A percentile compares a stretch with the other conserved stretches of the same genome.
These are phyloP conservation scores for Poteriospumella lacustris DNA, from an alignment of 108 stramenopile genomes.

Conservation along the genomic window DNA sequence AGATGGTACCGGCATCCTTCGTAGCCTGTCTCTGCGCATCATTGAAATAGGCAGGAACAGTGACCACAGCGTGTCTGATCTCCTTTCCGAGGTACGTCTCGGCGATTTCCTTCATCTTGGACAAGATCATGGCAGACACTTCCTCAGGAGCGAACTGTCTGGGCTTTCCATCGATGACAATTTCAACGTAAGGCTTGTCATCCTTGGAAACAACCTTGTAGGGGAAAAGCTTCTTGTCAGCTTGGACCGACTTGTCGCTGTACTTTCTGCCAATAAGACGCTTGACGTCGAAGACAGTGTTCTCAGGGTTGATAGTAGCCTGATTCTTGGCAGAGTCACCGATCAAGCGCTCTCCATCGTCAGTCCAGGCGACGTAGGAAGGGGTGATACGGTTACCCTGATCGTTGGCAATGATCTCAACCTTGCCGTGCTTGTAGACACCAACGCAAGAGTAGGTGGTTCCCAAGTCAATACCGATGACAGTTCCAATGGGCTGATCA, in stretches of 20 bases:
- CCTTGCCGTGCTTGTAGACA: constrained; percentile 63
- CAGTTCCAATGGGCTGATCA: constrained; percentile 19
- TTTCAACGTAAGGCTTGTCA: constrained; percentile 68
- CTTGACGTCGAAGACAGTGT: constrained; percentile 93
- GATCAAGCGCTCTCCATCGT: constrained; percentile 78
- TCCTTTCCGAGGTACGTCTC: constrained; percentile 78
- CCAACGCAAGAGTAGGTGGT: constrained; percentile 75
- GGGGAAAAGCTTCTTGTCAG: constrained; percentile 84
- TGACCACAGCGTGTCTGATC: constrained; percentile 83
- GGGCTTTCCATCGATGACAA: constrained; percentile 58
- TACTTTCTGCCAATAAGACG: constrained; percentile 90
- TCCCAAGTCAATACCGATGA: constrained; percentile 78
- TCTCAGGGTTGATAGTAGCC: constrained; percentile 85
- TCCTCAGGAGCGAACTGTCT: constrained; percentile 83
- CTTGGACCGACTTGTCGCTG: constrained; percentile 74
- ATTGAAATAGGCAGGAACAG: constrained; percentile 96
- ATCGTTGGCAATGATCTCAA: constrained; percentile 78
- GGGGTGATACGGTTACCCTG: constrained; percentile 99
- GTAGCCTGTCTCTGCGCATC: constrained; percentile 93
- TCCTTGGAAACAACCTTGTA: constrained; percentile 69
- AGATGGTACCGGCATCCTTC: constrained; percentile 88
- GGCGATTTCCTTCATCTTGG: constrained; percentile 87
- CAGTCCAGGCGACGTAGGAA: constrained; percentile 92
- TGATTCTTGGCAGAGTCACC: constrained; percentile 98
- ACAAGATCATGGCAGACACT: constrained; percentile 82